Base-by-base conservation (phyloP, 1,284 basidiomycete genomes). In the Heterobasidion annosum region DNA sequence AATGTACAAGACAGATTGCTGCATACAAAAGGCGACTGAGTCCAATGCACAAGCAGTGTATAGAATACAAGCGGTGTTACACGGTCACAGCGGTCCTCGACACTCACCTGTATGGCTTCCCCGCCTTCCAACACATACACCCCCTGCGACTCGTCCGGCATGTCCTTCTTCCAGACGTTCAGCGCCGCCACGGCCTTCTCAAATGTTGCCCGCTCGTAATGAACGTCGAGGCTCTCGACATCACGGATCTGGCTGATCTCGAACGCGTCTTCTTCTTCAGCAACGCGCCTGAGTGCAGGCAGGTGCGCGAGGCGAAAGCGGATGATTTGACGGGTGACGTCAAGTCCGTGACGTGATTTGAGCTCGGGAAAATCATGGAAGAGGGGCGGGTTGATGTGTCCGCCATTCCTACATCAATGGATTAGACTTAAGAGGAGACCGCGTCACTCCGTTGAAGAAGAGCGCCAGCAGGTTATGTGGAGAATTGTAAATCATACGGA, bases 301-400 rank as follows among this genome's bases (percentile, higher is more conserved):
- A 82, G 65, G 62, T 88, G 86, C 8, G 78, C 72, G 1, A 79
- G 67, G 9, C 83, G 74, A 60, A 88, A 86, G 15, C 73, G 73
- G 12, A 87, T 73, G 47, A 86, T 79, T 54, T 74, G 67, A 61
- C 74, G 70, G 0, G 86, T 83, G 25, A 66, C 64, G 8, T 70
- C 64, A 13, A 64, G 59, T 2, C 85, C 85, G 57, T 76, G 64
- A 34, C 63, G 58, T 53, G 69, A 64, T 62, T 78, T 81, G 35
- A 86, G 65, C n/a, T 68, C 61, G 1, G 62, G 58, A 59, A 86
- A 85, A 57, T 85, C 82, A 40, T 79, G 75, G 59, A 81, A 87
- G 1, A 84, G 64, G 3, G 25, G 25, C 5, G 25, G 25, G 25
- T 25, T 82, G 50, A 85, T 77, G 61, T 88, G 86, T 0, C 85